Base-by-base conservation (phyloP, 2,329 filamentous ascomycete species). In the Fusarium sp. region DNA sequence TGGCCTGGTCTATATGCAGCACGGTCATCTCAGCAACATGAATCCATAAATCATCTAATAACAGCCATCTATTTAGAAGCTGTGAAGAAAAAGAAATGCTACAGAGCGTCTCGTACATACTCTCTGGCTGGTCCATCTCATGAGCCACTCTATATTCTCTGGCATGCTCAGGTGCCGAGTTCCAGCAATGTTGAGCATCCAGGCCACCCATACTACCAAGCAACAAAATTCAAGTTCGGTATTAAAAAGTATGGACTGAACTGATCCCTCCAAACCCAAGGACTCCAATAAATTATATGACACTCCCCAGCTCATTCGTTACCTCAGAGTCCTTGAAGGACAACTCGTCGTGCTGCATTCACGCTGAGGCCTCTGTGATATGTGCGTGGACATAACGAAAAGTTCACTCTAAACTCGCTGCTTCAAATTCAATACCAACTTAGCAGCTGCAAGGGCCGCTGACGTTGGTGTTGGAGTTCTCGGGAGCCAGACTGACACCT, bases 371-470 rank as follows among this genome's bases (percentile, higher is more conserved):
- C 55, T 63, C 59, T 63, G 56, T 61, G 61, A 74, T 73, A 63
- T 70, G 61, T 47, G 68, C 63, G 47, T 68, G 70, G 69, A 62
- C 63, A 59, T 57, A 65, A 57, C 59, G 54, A 49, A 66, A 67
- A 46, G 58, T 58, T 63, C 63, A 61, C 53, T 64, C 53, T 70
- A 62, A 69, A 66, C 48, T 63, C 49, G 53, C 69, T 71, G 64
- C 57, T 57, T 53, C 55, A 48, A 70, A 57, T 57, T 60, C 60
- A 63, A 54, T 57, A 55, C 52, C 46, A 63, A 68, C 72, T 70
- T 85, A 89, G 80, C 87, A 89, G 73, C 83, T 84, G 80, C 87
- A 89, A 63, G 84, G 82, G 21, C 86, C 86, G 72, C 80, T 82
- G 55, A 82, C 80, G 74, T 88, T 87, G 63, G 86, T 89, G 80